These are phyloP conservation scores for Stenocarpella maydis DNA, from an alignment of 2,329 filamentous ascomycete species.

Conservation along the genomic window DNA sequence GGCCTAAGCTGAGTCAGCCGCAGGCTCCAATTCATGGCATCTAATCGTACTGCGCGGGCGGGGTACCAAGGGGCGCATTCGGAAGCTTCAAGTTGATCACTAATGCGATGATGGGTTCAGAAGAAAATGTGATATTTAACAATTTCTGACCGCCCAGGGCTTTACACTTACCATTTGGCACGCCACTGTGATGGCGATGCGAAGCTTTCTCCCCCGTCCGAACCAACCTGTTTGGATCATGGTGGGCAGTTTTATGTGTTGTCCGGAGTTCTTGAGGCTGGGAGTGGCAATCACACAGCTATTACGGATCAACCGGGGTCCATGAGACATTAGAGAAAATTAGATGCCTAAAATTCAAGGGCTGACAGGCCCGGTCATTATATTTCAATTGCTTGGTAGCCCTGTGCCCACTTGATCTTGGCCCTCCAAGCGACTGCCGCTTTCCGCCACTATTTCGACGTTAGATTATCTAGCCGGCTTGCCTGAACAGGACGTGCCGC, in stretches of 20 bases:
- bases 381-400: not conserved
- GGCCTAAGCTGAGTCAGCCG: conserved; percentile 26
- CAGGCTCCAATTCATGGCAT: too few relatives aligned
- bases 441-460: not conserved
- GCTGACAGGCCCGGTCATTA: not conserved
- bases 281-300: not conserved
- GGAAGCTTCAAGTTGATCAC: not conserved
- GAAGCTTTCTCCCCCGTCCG: conserved; percentile 35
- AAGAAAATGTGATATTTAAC: not conserved
- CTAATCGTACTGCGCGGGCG: not conserved
- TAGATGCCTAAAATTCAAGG: not conserved
- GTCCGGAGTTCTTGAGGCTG: too few relatives aligned
- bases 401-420: not conserved
- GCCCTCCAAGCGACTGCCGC: not conserved
- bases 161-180: conserved; percentile 44
- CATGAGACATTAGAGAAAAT: not conserved
- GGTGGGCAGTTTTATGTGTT: not conserved
- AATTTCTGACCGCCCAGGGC: not conserved
- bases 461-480: conserved; percentile 26
- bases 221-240: conserved; percentile 34
- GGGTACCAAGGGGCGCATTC: not conserved
- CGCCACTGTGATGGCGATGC: conserved; percentile 36
- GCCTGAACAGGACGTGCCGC: conserved; percentile 25
- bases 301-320: not conserved
- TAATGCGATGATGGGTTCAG: not conserved